Percentiles rank a stretch among this genome's conserved stretches.
Evolutionary conservation across 805 yeast species (phyloP).

Genomic region (baker's yeast (Saccharomyces cerevisiae)): DNA sequence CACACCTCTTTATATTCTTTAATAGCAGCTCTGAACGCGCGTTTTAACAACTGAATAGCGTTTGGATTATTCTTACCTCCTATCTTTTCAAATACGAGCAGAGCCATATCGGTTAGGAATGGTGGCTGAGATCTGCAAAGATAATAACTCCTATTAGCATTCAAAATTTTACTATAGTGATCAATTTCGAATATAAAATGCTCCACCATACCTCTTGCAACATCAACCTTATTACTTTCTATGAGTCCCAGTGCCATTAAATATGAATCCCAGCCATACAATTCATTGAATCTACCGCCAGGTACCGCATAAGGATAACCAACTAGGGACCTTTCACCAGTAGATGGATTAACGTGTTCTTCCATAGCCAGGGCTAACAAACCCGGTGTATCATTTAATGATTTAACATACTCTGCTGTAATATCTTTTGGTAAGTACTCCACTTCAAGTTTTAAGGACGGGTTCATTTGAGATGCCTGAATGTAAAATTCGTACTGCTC

Average conservation of each 20-base stretch:
- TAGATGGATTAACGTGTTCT: slow-evolving; percentile 40
- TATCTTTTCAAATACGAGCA: slow-evolving; percentile 55
- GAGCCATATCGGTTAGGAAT: slow-evolving; percentile 86
- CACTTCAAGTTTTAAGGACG: slow-evolving; percentile 57
- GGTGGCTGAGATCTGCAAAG: slow-evolving; percentile 94
- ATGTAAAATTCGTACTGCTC: slow-evolving; percentile 68
- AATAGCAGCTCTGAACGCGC: slow-evolving; percentile 71
- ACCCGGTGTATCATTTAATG: slow-evolving; percentile 79
- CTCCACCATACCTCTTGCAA: slow-evolving; percentile 85
- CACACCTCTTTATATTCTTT: slow-evolving; percentile 79
- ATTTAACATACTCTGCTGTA: slow-evolving; percentile 68
- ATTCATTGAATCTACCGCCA: slow-evolving; percentile 95
- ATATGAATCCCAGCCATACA: slow-evolving; percentile 97
- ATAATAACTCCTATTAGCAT: slow-evolving; percentile 90
- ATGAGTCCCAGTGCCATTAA: slow-evolving; percentile 82
- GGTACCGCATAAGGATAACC: slow-evolving; percentile 93
- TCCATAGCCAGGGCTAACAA: slow-evolving; percentile 71
- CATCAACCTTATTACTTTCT: slow-evolving; percentile 51
- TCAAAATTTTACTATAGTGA: slow-evolving; percentile 85
- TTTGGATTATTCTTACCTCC: slow-evolving; percentile 39
- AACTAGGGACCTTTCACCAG: slow-evolving; percentile 43
- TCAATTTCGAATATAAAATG: slow-evolving; percentile 85
- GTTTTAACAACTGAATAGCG: slow-evolving; percentile 51
- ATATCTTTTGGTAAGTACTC: slow-evolving; percentile 67
- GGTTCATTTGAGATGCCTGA: slow-evolving; percentile 44